These are phyloP conservation scores for Calamus simplicifolius DNA, from an alignment of 176 grass and related monocot species.

Conservation along the genomic window DNA sequence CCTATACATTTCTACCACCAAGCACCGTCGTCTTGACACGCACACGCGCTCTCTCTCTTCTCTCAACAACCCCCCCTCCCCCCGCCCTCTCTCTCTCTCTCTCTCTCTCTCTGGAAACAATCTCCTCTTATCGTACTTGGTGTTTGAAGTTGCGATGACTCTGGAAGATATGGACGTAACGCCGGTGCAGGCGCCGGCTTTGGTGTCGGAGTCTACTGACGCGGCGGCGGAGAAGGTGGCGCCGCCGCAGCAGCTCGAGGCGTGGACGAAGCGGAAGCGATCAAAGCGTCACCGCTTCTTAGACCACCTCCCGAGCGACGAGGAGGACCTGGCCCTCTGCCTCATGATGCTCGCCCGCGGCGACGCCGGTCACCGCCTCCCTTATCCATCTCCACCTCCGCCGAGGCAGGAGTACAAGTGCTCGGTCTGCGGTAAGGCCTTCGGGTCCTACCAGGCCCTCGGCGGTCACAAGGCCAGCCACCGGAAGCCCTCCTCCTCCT, in stretches of 20 bases:
- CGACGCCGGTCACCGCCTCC: background rate
- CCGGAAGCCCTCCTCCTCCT: background rate
- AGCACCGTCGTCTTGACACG: too few species aligned
- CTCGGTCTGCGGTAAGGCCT: slow-evolving; percentile 12
- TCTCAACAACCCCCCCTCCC: too few species aligned
- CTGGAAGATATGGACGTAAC: too few species aligned
- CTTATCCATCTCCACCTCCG: background rate
- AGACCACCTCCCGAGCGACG: background rate
- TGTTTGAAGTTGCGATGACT: too few species aligned
- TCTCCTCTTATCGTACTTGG: too few species aligned
- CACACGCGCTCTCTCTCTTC: too few species aligned
- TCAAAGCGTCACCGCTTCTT: slow-evolving; percentile 5
- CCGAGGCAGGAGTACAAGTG: background rate
- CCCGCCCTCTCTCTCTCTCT: too few species aligned
- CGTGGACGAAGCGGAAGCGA: slow-evolving; percentile 1
- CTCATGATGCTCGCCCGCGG: slow-evolving; percentile 16
- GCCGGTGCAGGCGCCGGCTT: too few species aligned
- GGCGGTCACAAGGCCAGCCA: slow-evolving; percentile 24
- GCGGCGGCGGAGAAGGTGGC: background rate
- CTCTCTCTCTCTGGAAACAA: too few species aligned
- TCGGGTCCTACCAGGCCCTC: slow-evolving; percentile 17
- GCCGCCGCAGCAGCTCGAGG: background rate
- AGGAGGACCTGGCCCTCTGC: slow-evolving; percentile 13
- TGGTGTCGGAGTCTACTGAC: too few species aligned
- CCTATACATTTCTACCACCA: too few species aligned